phyloP scores from a whole-genome alignment of 768 basidiomycete genomes.

The Tremella fuciformis region DNA sequence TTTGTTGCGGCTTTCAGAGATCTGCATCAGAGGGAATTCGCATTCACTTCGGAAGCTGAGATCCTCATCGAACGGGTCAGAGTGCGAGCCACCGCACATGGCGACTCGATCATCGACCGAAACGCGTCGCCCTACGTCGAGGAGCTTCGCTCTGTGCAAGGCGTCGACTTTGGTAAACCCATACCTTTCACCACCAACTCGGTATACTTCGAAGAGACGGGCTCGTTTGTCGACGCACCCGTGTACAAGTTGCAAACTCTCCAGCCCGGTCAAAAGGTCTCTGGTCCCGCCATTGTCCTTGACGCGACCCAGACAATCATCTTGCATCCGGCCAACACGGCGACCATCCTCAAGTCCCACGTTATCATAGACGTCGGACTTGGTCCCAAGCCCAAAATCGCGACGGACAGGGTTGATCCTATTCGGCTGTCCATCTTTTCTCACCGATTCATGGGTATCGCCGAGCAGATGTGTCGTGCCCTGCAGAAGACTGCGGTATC shows the following conservation, averaged over 20 bases:
- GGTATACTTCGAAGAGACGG: conserved; percentile 3
- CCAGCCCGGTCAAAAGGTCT: conserved; percentile 65
- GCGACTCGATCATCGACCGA: too few relatives aligned
- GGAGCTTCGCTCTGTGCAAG: not conserved
- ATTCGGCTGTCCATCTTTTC: conserved; percentile 6
- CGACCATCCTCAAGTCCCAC: conserved; percentile 1
- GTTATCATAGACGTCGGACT: conserved; percentile 3
- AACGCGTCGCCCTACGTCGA: conserved; percentile 1
- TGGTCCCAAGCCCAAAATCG: not conserved
- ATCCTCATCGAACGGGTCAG: conserved; percentile 84
- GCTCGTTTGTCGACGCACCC: not conserved
- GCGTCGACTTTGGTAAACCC: conserved; percentile 13
- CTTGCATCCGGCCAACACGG: not conserved
- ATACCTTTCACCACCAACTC: not conserved
- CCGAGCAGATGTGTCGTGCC: conserved; percentile 90
- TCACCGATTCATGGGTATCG: conserved; percentile 26
- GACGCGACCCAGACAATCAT: conserved; percentile 90
- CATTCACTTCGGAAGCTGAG: conserved; percentile 82
- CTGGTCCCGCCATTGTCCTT: conserved; percentile 87
- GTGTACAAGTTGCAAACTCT: conserved; percentile 44
- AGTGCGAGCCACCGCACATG: conserved; percentile 76
- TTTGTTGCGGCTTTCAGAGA: conserved; percentile 75
- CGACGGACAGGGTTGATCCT: conserved; percentile 7
- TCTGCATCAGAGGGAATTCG: conserved; percentile 81
- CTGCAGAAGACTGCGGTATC: conserved; percentile 86